Conservation (phyloP, 2,329 filamentous ascomycete species). For the Capronia epimyces region DNA sequence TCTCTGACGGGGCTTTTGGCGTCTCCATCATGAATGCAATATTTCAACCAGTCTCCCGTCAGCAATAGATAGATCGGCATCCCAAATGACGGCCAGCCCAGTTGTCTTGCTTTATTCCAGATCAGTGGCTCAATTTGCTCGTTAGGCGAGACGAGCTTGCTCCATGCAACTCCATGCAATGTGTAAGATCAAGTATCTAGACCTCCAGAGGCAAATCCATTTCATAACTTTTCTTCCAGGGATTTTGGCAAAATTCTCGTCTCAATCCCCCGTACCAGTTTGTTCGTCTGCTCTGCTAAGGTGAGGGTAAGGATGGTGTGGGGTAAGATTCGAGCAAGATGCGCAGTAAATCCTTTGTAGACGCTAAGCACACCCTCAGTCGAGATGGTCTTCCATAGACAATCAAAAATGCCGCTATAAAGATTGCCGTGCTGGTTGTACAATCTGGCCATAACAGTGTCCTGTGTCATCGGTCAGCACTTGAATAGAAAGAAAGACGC, state of each 20-base stretch:
- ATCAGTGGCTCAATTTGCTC: background rate
- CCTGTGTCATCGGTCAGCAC: conserved; percentile 38
- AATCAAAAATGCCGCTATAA: conserved; percentile 92
- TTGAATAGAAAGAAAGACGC: conserved; percentile 10
- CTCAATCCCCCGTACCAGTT: conserved; percentile 77
- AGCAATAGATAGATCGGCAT: no score
- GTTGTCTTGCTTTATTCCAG: background rate
- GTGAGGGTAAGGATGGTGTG: conserved; percentile 92
- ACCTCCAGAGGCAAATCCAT: background rate
- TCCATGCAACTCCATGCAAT: conserved; percentile 5
- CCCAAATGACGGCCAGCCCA: no score
- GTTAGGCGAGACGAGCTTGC: background rate
- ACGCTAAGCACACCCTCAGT: conserved; percentile 89
- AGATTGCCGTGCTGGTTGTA: conserved; percentile 98
- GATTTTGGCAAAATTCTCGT: conserved; percentile 48
- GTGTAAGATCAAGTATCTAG: background rate
- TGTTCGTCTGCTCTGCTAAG: conserved; percentile 94
- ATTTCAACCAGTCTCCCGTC: no score
- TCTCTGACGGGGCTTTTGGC: no score
- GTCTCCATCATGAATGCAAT: no score
- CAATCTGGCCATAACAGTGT: conserved; percentile 97
- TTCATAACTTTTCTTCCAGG: conserved; percentile 42
- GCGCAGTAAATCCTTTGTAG: conserved; percentile 96
- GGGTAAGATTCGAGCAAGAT: conserved; percentile 86
- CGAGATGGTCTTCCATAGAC: conserved; percentile 79